Percentiles rank a stretch among this genome's conserved stretches.
Conservation (phyloP, 2,329 filamentous ascomycete species). For the Fusarium nelsonii region DNA sequence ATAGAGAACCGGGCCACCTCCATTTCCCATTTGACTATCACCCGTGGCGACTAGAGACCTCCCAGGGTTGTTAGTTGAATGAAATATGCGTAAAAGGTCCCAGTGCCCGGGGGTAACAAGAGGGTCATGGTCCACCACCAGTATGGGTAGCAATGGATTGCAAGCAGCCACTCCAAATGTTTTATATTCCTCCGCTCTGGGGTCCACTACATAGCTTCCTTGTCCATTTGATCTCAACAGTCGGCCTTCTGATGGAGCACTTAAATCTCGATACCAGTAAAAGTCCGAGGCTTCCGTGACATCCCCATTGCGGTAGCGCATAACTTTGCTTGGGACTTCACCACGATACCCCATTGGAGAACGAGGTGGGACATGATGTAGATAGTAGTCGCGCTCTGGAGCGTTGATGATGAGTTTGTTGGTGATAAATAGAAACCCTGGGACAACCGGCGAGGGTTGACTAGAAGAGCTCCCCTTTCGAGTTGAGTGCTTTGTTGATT, state of each 20-base stretch:
- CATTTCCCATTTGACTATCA: constrained; percentile 30
- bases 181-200: constrained; percentile 36
- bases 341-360: constrained; percentile 37
- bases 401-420: constrained; percentile 51
- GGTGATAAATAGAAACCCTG: constrained; percentile 57
- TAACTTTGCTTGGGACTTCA: constrained; percentile 52
- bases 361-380: constrained; percentile 51
- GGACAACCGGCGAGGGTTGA: background rate
- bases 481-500: constrained; percentile 10
- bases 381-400: constrained; percentile 13
- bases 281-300: constrained; percentile 45
- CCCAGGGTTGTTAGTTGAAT: constrained; percentile 35
- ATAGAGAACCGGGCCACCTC: constrained; percentile 41
- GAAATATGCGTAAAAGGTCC: constrained; percentile 50
- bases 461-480: constrained; percentile 26
- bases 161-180: constrained; percentile 53
- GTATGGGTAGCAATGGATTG: constrained; percentile 53
- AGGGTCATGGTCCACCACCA: constrained; percentile 47
- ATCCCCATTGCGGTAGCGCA: constrained; percentile 53
- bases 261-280: constrained; percentile 35
- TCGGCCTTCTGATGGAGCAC: background rate
- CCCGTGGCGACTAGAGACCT: constrained; percentile 49
- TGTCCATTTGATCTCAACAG: constrained; percentile 8
- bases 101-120: constrained; percentile 35
- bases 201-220: background rate